Percentiles rank a stretch among this genome's conserved stretches.
Conservation (phyloP, 768 basidiomycete species). For the Kwoniella sp. region DNA sequence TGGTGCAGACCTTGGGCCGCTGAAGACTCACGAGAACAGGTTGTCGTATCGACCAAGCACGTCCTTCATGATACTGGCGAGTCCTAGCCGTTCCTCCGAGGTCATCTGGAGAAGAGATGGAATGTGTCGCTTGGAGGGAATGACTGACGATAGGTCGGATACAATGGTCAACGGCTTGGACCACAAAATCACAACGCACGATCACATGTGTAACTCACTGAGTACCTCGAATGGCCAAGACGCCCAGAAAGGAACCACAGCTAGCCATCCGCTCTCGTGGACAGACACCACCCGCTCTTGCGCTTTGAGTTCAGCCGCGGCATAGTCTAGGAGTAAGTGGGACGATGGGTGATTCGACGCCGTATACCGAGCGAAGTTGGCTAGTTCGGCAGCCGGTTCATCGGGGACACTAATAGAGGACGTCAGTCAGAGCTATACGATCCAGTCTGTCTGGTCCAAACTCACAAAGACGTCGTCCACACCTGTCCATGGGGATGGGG, state of each 20-base stretch:
- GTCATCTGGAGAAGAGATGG: conserved; percentile 68
- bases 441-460: background rate
- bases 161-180: background rate
- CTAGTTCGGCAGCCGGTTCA: conserved; percentile 65
- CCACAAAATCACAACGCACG: too few species aligned
- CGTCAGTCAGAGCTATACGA: background rate
- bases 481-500: conserved; percentile 88
- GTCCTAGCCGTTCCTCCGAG: conserved; percentile 62
- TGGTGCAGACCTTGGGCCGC: too few species aligned
- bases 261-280: conserved; percentile 68
- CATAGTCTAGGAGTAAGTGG: conserved; percentile 73
- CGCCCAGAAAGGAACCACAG: conserved; percentile 93
- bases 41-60: conserved; percentile 49
- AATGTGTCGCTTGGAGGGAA: conserved; percentile 55
- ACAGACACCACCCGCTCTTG: conserved; percentile 65
- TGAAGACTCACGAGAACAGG: conserved; percentile 42
- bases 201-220: conserved; percentile 6
- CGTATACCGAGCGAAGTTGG: conserved; percentile 59
- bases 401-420: conserved; percentile 35
- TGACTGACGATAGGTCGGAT: background rate
- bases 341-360: conserved; percentile 59
- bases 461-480: conserved; percentile 6
- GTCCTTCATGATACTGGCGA: conserved; percentile 63
- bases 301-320: conserved; percentile 65
- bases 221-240: conserved; percentile 89